A percentile compares a stretch with the other conserved stretches of the same genome.
phyloP scores from a whole-genome alignment of 257 asterid species.

The Leonotis leonurus region DNA sequence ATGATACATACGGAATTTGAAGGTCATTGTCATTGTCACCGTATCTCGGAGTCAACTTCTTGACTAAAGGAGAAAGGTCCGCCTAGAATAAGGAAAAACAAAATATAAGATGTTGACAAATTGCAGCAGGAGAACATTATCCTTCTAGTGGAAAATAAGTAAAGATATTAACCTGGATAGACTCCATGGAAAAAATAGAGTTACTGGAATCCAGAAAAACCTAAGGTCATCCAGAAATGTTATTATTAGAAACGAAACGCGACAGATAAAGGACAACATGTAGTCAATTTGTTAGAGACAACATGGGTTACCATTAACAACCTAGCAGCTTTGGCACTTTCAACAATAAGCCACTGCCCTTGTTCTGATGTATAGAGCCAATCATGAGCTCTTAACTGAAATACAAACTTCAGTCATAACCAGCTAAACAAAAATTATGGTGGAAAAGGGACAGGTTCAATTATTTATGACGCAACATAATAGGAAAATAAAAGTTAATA shows the following conservation, averaged over 20 bases:
- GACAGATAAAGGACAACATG: not conserved
- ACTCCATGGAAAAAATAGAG: constrained; percentile 47
- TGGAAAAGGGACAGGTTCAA: not conserved
- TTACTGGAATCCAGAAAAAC: constrained; percentile 71
- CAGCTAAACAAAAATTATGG: constrained; percentile 1
- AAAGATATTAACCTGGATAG: constrained; percentile 63
- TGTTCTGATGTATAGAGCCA: constrained; percentile 90
- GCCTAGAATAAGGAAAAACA: constrained; percentile 33
- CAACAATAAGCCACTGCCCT: constrained; percentile 88
- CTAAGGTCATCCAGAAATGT: constrained; percentile 28
- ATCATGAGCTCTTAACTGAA: constrained; percentile 79
- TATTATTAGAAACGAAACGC: not conserved
- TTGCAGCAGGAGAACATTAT: not conserved
- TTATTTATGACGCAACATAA: not conserved
- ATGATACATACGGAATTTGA: constrained; percentile 74
- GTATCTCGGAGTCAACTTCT: constrained; percentile 57
- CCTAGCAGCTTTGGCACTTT: constrained; percentile 76
- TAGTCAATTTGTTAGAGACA: not conserved
- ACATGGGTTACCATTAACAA: constrained; percentile 53
- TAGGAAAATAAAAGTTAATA: not conserved
- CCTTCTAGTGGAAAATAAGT: constrained; percentile 12
- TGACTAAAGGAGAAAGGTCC: constrained; percentile 89
- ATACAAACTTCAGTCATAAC: constrained; percentile 36
- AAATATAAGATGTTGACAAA: constrained; percentile 13
- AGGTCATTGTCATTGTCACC: constrained; percentile 31